Percentiles rank a stretch among this genome's conserved stretches.
phyloP scores from a whole-genome alignment of 345 rosid species.

The Heritiera fomes region DNA sequence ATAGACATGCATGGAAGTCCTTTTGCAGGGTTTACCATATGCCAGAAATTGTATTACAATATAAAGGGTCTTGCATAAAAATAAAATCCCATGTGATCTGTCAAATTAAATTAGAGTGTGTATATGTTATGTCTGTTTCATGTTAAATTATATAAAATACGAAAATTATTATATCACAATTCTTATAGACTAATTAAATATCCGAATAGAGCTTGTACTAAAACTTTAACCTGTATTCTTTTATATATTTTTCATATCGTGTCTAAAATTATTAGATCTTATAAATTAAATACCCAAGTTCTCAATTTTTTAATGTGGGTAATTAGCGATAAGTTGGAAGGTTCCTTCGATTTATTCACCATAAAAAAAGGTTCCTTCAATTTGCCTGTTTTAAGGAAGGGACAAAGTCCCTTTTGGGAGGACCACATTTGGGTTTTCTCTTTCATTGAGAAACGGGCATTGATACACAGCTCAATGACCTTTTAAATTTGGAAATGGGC shows the following conservation, averaged over 20 bases:
- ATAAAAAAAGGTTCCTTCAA: background rate
- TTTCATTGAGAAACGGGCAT: background rate
- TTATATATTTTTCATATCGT: too few relatives aligned
- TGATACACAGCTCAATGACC: slow-evolving; percentile 5
- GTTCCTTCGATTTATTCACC: background rate
- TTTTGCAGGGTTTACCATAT: background rate
- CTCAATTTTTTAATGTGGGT: background rate
- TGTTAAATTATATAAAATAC: too few relatives aligned
- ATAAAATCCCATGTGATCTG: too few relatives aligned
- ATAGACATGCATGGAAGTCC: background rate
- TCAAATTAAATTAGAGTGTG: too few relatives aligned
- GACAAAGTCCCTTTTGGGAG: background rate
- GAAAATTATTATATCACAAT: too few relatives aligned
- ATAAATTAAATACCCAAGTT: background rate
- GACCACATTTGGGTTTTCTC: background rate
- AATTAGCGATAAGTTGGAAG: background rate
- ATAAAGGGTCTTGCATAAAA: background rate
- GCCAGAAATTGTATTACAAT: background rate
- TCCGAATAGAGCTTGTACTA: too few relatives aligned
- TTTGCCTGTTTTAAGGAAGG: background rate
- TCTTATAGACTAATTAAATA: too few relatives aligned
- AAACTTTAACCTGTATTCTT: too few relatives aligned
- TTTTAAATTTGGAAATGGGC: slow-evolving; percentile 9
- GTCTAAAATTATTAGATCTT: too few relatives aligned
- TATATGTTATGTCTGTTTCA: too few relatives aligned